A percentile compares a stretch with the other conserved stretches of the same genome.
Conservation (phyloP, 2,329 filamentous ascomycete species). For the Ophiostoma quercus region DNA sequence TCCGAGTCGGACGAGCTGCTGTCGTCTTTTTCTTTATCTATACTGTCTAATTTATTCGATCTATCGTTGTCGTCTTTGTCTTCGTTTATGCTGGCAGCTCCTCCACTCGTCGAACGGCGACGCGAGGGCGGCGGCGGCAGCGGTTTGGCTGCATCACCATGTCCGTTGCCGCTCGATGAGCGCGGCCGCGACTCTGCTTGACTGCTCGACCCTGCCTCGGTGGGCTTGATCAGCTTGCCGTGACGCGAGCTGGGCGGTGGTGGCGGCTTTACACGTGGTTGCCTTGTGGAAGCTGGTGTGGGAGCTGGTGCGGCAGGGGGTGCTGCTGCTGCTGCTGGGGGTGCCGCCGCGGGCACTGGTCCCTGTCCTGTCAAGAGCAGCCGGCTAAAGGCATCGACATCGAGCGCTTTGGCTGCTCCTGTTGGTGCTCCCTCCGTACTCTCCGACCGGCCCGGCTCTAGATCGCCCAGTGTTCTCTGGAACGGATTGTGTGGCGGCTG, state of each 20-base stretch:
- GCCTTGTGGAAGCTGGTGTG: constrained; percentile 43
- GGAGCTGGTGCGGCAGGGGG: constrained; percentile 36
- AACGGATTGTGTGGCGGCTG: constrained; percentile 49
- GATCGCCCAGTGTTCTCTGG: constrained; percentile 49
- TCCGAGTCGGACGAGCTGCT: neutral
- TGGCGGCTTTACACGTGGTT: constrained; percentile 55
- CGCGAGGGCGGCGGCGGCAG: constrained; percentile 51
- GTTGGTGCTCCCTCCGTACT: constrained; percentile 21
- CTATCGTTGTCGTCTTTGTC: constrained; percentile 41
- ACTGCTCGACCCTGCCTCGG: constrained; percentile 27
- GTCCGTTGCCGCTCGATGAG: constrained; percentile 31
- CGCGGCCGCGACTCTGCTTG: constrained; percentile 32
- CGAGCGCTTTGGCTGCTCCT: constrained; percentile 46
- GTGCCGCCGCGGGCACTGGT: constrained; percentile 47
- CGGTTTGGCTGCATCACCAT: constrained; percentile 56
- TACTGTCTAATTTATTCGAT: constrained; percentile 41
- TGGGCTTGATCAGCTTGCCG: constrained; percentile 62
- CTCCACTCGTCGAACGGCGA: constrained; percentile 27
- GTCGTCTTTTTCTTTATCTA: constrained; percentile 31
- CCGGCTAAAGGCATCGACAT: constrained; percentile 73
- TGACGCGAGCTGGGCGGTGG: constrained; percentile 67
- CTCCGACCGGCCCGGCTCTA: constrained; percentile 38
- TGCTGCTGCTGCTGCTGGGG: constrained; percentile 44
- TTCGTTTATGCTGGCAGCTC: constrained; percentile 40
- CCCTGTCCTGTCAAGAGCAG: constrained; percentile 67